phyloP scores from a whole-genome alignment of 176 grass and related monocot genomes.

The Puccinellia tenuiflora region DNA sequence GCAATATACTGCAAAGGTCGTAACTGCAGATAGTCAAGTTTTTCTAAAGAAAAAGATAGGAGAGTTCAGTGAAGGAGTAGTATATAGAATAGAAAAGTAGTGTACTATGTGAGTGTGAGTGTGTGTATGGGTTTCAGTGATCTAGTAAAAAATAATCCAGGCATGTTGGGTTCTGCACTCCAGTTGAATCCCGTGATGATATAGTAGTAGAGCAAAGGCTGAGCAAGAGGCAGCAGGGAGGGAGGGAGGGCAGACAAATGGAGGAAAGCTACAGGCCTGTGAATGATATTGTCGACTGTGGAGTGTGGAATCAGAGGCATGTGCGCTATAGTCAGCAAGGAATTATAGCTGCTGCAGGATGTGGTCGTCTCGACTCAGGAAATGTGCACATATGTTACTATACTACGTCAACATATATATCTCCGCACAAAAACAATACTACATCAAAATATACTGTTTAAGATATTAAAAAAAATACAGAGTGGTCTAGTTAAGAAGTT shows the following conservation, averaged over 20 bases:
- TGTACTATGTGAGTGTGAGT: neutral
- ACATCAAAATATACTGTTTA: neutral
- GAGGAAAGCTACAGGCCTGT: constrained; percentile 47
- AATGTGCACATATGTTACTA: neutral
- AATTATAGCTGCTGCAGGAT: constrained; percentile 42
- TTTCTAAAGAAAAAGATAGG: too few relatives aligned
- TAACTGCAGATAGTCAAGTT: neutral
- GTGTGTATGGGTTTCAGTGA: constrained; percentile 70
- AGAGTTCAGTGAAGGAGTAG: neutral
- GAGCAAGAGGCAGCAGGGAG: constrained; percentile 23
- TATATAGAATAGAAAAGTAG: too few relatives aligned
- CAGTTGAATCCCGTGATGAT: constrained; percentile 4
- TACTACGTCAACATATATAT: neutral
- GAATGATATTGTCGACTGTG: constrained; percentile 87
- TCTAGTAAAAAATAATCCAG: constrained; percentile 44
- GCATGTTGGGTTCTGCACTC: constrained; percentile 28
- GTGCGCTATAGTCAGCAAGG: constrained; percentile 43
- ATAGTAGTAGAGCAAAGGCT: constrained; percentile 41
- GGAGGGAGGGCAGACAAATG: constrained; percentile 37
- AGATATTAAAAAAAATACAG: neutral
- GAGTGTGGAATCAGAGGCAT: constrained; percentile 48
- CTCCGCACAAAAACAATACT: neutral
- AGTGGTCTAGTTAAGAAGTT: neutral
- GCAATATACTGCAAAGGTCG: neutral
- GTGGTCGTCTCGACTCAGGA: neutral